Evolutionary conservation across 805 yeast species (phyloP).

Genomic region (Kodamaea sagamina): DNA sequence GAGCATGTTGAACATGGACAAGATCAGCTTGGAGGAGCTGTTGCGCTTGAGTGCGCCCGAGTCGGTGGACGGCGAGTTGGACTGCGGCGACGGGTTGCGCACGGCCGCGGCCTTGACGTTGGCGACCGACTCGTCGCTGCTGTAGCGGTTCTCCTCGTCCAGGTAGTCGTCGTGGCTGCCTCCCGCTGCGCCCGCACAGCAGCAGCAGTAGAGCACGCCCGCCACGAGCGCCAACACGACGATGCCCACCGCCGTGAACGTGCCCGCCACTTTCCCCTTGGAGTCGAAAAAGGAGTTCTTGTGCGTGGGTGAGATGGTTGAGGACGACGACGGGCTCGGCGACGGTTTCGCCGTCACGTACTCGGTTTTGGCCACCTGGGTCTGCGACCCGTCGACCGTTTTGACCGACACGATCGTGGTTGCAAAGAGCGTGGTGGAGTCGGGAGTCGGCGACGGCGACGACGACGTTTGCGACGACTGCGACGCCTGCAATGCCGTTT

Average conservation of each 20-base stretch:
- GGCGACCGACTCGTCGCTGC: constrained; percentile 21
- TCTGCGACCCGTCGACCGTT: constrained; percentile 23
- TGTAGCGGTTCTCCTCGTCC: constrained; percentile 42
- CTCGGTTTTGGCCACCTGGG: constrained; percentile 24
- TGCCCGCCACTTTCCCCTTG: constrained; percentile 82
- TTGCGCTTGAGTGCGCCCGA: constrained; percentile 29
- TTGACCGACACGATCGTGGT: constrained; percentile 26
- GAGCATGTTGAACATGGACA: constrained; percentile 25
- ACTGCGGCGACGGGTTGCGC: constrained; percentile 8
- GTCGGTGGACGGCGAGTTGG: constrained; percentile 10
- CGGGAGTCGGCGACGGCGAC: constrained; percentile 22
- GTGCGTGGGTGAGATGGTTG: constrained; percentile 11
- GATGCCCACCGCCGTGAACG: constrained; percentile 77
- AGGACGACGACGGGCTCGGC: constrained; percentile 11
- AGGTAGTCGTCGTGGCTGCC: constrained; percentile 28
- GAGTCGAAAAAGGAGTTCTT: constrained; percentile 57
- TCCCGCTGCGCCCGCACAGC: constrained; percentile 21
- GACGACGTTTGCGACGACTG: constrained; percentile 19
- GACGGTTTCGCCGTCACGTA: constrained; percentile 23
- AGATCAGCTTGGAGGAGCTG: constrained; percentile 37
- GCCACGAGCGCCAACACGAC: constrained; percentile 49
- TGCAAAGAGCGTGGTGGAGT: constrained; percentile 8
- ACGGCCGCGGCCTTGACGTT: constrained; percentile 10
- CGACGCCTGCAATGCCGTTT: constrained; percentile 17
- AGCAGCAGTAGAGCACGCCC: constrained; percentile 46